Conservation (phyloP, 306 rosid genomes). For the Comarum palustre region DNA sequence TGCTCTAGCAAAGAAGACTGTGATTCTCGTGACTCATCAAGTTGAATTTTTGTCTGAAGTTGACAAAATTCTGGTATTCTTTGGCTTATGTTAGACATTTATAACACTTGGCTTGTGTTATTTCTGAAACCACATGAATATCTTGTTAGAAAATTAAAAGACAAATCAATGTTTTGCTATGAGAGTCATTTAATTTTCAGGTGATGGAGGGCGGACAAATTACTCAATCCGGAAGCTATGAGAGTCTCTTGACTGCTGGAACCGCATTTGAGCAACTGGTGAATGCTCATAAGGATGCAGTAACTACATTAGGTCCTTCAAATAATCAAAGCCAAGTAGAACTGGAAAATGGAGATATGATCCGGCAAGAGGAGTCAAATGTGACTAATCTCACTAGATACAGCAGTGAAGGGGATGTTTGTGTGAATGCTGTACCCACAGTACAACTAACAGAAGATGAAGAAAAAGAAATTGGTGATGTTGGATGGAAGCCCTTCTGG, state of each 20-base stretch:
- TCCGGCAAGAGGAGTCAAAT: constrained; percentile 25
- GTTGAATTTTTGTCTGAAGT: constrained; percentile 71
- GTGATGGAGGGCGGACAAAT: constrained; percentile 61
- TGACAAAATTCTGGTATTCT: constrained; percentile 57
- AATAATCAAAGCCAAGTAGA: constrained; percentile 27
- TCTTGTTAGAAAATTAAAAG: neutral
- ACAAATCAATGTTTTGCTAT: neutral
- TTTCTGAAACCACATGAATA: constrained; percentile 7
- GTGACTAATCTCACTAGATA: constrained; percentile 22
- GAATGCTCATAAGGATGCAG: constrained; percentile 62
- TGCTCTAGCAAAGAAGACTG: constrained; percentile 56
- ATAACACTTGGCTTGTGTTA: too few relatives aligned
- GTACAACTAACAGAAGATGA: constrained; percentile 71
- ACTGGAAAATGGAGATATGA: constrained; percentile 17
- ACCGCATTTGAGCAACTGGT: constrained; percentile 77
- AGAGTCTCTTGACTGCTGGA: constrained; percentile 53
- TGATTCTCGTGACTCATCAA: constrained; percentile 80
- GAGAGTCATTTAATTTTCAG: constrained; percentile 36
- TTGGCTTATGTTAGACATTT: neutral
- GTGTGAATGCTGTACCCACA: constrained; percentile 28
- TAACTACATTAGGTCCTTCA: constrained; percentile 32
- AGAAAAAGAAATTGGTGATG: constrained; percentile 61
- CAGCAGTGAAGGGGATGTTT: constrained; percentile 34
- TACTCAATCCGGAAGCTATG: constrained; percentile 68
- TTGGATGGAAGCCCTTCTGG: constrained; percentile 65